Evolutionary conservation across 139 green algal genomes (phyloP).

Genomic region (Chlamydomonas schloesseri): DNA sequence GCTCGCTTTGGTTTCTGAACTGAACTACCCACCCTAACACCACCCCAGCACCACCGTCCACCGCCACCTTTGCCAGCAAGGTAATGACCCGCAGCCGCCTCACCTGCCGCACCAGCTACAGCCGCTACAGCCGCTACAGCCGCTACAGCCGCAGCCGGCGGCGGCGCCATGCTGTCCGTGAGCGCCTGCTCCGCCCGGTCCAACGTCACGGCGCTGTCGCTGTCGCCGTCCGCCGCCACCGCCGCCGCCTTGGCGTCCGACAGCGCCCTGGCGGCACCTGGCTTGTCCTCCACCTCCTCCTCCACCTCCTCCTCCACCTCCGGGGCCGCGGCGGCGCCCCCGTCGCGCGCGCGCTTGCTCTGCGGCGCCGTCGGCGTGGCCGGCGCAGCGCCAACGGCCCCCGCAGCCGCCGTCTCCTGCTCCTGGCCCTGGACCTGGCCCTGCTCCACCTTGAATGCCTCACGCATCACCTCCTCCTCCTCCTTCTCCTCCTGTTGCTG

Average conservation of each 20-base stretch:
- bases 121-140: too few relatives aligned
- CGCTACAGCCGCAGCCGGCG: too few relatives aligned
- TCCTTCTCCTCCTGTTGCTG: too few relatives aligned
- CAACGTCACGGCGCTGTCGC: conserved; percentile 4
- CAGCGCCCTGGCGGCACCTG: too few relatives aligned
- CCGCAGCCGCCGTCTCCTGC: not conserved
- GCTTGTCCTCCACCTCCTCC: too few relatives aligned
- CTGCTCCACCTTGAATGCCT: not conserved
- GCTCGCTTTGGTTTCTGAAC: too few relatives aligned
- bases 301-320: not conserved
- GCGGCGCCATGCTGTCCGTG: not conserved
- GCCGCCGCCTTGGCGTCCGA: not conserved
- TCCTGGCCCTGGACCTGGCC: conserved; percentile 24
- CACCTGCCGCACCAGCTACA: not conserved
- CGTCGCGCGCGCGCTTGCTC: not conserved
- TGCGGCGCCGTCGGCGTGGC: not conserved
- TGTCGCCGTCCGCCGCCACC: not conserved
- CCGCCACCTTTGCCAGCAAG: too few relatives aligned
- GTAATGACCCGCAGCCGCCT: too few relatives aligned
- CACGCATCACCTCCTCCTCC: too few relatives aligned
- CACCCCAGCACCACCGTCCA: too few relatives aligned
- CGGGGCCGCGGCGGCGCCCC: not conserved
- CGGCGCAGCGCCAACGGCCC: not conserved
- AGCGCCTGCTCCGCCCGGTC: conserved; percentile 12
- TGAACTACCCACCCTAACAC: too few relatives aligned